phyloP scores from a whole-genome alignment of 1,284 basidiomycete species.

The Melampsora americana region DNA sequence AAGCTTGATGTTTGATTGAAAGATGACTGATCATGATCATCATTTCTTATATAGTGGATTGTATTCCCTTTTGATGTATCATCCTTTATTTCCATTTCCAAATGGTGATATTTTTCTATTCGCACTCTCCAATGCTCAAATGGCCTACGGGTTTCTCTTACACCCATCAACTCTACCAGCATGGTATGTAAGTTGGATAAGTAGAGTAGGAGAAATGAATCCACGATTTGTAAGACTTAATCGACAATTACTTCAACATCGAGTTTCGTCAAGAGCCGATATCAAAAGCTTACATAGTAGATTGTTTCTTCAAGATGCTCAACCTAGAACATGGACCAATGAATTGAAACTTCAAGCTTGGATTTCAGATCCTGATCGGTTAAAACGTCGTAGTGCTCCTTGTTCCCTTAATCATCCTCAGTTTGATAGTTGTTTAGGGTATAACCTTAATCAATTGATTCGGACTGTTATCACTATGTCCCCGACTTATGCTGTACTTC shows the following conservation, averaged over 20 bases:
- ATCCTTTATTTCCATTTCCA: conserved; percentile 19
- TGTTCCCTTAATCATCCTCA: conserved; percentile 30
- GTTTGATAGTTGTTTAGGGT: conserved; percentile 25
- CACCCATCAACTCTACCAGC: conserved; percentile 27
- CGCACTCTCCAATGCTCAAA: conserved; percentile 30
- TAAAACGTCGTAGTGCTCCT: conserved; percentile 7
- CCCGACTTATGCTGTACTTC: conserved; percentile 42
- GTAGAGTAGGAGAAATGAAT: conserved; percentile 29
- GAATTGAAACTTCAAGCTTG: conserved; percentile 30
- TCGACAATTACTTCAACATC: conserved; percentile 8
- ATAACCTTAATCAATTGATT: conserved; percentile 8
- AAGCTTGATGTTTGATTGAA: background rate
- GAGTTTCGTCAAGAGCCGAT: background rate
- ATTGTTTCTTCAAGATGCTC: conserved; percentile 19
- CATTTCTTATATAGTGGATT: conserved; percentile 22
- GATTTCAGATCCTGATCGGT: conserved; percentile 3
- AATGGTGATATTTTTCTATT: conserved; percentile 35
- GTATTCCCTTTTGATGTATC: conserved; percentile 28
- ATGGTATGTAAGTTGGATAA: conserved; percentile 38
- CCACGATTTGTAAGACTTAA: conserved; percentile 28
- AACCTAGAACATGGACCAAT: conserved; percentile 14
- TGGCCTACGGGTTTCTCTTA: conserved; percentile 21
- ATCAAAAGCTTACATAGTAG: conserved; percentile 9
- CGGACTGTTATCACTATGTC: conserved; percentile 21
- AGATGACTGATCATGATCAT: background rate